These are phyloP conservation scores for Arxiozyma slooffiae DNA, from an alignment of 1,139 yeast genomes.

Conservation along the genomic window DNA sequence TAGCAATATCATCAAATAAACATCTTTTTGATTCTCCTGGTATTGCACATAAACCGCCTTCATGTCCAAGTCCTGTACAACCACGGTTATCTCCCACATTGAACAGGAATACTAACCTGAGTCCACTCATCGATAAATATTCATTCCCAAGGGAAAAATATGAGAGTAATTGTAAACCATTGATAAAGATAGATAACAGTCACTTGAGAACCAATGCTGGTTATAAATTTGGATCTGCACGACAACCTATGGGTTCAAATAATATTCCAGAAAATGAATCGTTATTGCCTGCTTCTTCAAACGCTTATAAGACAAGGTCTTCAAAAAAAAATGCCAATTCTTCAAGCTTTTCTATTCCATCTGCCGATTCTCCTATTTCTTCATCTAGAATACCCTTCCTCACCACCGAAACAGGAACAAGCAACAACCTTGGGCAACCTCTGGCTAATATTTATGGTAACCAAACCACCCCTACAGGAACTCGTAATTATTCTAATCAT, in stretches of 20 bases:
- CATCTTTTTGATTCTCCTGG: slow-evolving; percentile 46
- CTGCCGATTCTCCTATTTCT: slow-evolving; percentile 1
- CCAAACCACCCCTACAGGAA: not conserved
- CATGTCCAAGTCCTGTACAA: slow-evolving; percentile 39
- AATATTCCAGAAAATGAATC: not conserved
- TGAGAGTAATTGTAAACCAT: not conserved
- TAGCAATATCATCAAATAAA: slow-evolving; percentile 13
- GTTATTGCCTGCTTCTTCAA: not conserved
- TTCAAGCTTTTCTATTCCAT: not conserved
- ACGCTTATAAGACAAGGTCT: not conserved
- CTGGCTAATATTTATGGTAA: not conserved
- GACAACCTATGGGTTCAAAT: not conserved
- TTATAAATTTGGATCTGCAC: not conserved
- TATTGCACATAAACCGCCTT: slow-evolving; percentile 52
- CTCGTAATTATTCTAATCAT: slow-evolving; percentile 12
- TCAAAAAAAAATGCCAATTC: not conserved
- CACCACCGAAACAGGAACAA: not conserved
- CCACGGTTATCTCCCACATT: slow-evolving; percentile 25
- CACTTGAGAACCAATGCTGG: not conserved
- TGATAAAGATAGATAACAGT: not conserved
- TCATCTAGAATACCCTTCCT: not conserved
- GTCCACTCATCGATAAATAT: slow-evolving; percentile 3
- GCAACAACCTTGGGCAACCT: not conserved
- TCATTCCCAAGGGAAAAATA: not conserved
- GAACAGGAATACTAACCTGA: not conserved